Conservation (phyloP, 345 rosid species). For the Ricinus communis region DNA sequence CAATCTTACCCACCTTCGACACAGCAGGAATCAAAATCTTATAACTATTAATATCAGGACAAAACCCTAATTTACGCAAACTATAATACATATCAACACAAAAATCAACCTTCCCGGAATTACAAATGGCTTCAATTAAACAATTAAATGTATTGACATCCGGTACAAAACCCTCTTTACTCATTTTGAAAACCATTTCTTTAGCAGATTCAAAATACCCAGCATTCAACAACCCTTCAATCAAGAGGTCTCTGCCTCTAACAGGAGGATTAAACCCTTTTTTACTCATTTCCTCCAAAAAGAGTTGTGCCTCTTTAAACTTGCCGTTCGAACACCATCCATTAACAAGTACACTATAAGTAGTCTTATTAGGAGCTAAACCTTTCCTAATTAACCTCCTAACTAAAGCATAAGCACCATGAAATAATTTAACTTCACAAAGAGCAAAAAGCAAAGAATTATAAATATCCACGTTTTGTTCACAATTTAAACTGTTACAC, state of each 20-base stretch:
- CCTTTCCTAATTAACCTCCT: slow-evolving; percentile 83
- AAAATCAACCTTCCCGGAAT: slow-evolving; percentile 70
- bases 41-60: slow-evolving; percentile 62
- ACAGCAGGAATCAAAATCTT: slow-evolving; percentile 80
- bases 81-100: slow-evolving; percentile 66
- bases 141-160: slow-evolving; percentile 65
- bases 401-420: slow-evolving; percentile 78
- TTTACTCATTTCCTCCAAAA: slow-evolving; percentile 80
- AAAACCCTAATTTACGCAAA: slow-evolving; percentile 66
- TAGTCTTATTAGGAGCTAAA: slow-evolving; percentile 56
- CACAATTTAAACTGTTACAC: slow-evolving; percentile 47
- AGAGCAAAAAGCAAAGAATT: slow-evolving; percentile 76
- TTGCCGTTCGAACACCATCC: slow-evolving; percentile 89
- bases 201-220: slow-evolving; percentile 84
- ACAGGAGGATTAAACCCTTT: slow-evolving; percentile 86
- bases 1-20: slow-evolving; percentile 73
- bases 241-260: slow-evolving; percentile 79
- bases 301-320: slow-evolving; percentile 74
- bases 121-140: slow-evolving; percentile 56
- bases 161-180: slow-evolving; percentile 64
- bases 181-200: slow-evolving; percentile 73
- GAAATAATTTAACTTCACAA: slow-evolving; percentile 78
- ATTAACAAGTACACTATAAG: slow-evolving; percentile 63
- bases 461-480: slow-evolving; percentile 48
- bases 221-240: slow-evolving; percentile 77